Percentiles rank a stretch among this genome's conserved stretches.
phyloP scores from a whole-genome alignment of 2,329 filamentous ascomycete genomes.

The Colletotrichum theobromicola region DNA sequence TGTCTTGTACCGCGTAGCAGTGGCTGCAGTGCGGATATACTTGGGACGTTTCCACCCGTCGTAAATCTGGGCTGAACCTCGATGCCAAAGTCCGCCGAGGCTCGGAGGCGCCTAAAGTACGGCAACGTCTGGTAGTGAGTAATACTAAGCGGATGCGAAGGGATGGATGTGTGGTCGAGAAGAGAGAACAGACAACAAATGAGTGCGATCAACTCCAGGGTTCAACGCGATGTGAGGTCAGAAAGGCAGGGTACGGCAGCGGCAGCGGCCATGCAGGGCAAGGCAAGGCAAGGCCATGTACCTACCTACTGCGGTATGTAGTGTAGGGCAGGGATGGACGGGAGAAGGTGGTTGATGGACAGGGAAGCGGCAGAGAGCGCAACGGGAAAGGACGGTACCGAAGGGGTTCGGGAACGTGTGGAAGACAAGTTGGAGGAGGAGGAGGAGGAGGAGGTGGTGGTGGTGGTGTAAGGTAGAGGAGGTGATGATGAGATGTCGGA shows the following conservation, averaged over 20 bases:
- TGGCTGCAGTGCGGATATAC: background rate
- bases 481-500: background rate
- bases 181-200: background rate
- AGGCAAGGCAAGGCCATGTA: background rate
- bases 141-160: background rate
- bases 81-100: background rate
- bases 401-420: conserved; percentile 10
- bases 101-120: background rate
- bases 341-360: background rate
- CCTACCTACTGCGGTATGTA: background rate
- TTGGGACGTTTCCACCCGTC: background rate
- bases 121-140: background rate
- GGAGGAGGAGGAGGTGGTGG: background rate
- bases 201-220: background rate
- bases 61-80: background rate
- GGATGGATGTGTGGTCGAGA: background rate
- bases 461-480: background rate
- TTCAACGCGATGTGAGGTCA: background rate
- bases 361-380: background rate
- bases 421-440: background rate
- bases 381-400: background rate
- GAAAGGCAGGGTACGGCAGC: background rate
- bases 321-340: background rate
- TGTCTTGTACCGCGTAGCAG: background rate
- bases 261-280: background rate